Evolutionary conservation across 2,329 filamentous ascomycete genomes (phyloP), one percentile per base, ranked within the genome.

Genomic region (Ophiostoma ips): DNA sequence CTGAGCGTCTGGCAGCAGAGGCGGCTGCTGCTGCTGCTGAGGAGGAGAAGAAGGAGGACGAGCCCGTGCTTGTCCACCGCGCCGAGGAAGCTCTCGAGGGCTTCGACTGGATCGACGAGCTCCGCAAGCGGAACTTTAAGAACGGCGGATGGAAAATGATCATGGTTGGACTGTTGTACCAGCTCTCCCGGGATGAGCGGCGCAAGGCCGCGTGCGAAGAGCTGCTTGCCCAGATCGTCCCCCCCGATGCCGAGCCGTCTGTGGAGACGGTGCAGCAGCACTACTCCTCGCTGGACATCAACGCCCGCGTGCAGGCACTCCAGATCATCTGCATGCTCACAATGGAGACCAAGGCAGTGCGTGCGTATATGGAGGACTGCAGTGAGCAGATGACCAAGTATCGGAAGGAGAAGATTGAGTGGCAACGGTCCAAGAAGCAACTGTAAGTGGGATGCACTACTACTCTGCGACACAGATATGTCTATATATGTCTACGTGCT

Each of bases 341-440:
- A 2, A 75, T 89, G 50, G 83, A 88, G 60, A 95, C 92, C 0
- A 89, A 87, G 62, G 81, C 84, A 2, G 77, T 96, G 57, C 82
- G 90, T 49, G 82, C 79, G 15, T 94, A 94, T 62, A 84, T 98
- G 72, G 87, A 95, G 57, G 83, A 90, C 55, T 94, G 89, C 66
- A 87, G 84, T 56, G 86, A 90, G 61, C 85, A 87, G 49, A 95
- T 96, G 89, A 98, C 92, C 2, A 79, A 81, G 50, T 87, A 94
- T 61, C 82, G 92, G 46, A 98, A 98, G 65, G 85, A 94, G 62
- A 95, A 95, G 69, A 95, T 95, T 54, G 87, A 94, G 56, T 84
- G 81, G 66, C 90, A 96, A 66, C 79, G 88, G 56, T 79, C 84
- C 58, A 81, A 84, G 55, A 81, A 81, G 57, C 72, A 76, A 64